Evolutionary conservation across 2,329 filamentous ascomycete species (phyloP), one percentile per base, ranked within the genome.

Genomic region (Fusarium kyushuense): DNA sequence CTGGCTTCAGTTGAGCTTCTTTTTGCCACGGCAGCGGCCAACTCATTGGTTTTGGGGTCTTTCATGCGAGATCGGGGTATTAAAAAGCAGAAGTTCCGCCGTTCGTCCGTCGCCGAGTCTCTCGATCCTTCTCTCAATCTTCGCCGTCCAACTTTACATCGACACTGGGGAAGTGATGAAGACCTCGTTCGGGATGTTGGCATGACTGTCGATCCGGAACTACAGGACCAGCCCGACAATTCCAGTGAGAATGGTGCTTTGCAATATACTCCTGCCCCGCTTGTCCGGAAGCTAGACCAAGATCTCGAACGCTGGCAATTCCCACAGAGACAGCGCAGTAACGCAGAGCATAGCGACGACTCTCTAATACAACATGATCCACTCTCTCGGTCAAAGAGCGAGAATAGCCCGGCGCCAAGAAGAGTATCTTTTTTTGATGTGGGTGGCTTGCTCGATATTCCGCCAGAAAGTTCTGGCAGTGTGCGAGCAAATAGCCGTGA

Each of bases 1-100:
- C 85, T 96, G 68, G 96, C 96, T 6, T 97, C 94, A 0, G 85
- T 96, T 19, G 96, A 99, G 76, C 91, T 98, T 10, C 84, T 98
- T 2, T 94, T 95, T 51, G 94, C 96, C 7, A 92, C 94, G 0
- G 89, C 89, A 0, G 91, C 96, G 1, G 92, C 95, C 14, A 99
- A 98, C 76, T 90, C 91, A 5, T 85, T 99, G 21, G 92, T 97
- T 1, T 87, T 99, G 4, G 95, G 95, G 14, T 97, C 94, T 0
- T 98, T 98, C 75, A 89, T 98, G 29, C 88, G 95, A 16, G 95
- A 98, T 76, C 88, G 93, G 54, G 96, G 96, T 27, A 83, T 94
- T 40, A 98, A 98, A 84, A 97, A 96, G 79, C 86, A 86, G 58
- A 96, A 93, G 76, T 97, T 92, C 80, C 90, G 90, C 54, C 86